Base-by-base conservation (phyloP, 1,284 basidiomycete genomes). In the Cryptococcus sp. region DNA sequence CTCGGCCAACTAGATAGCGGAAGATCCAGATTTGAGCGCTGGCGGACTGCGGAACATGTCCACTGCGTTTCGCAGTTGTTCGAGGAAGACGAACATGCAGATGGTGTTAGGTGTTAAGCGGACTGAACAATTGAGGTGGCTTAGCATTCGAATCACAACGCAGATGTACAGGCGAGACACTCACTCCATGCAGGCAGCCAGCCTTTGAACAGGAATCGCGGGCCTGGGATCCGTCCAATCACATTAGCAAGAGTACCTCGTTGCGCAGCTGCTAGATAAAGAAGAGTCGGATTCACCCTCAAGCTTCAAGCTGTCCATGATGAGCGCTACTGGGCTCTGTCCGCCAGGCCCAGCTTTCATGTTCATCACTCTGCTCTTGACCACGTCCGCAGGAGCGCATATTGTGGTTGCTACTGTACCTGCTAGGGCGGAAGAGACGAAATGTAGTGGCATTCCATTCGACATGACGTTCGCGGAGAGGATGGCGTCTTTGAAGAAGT, bases 361-460 rank as follows among this genome's bases (percentile, higher is more conserved):
- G 43, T 75, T 72, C 82, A 83, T 83, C 1, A 84, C 76, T 46
- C 82, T 69, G 19, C 76, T 76, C 64, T 82, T 82, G 66, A 84
- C 75, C 6, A 83, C 82, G 57, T 81, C 79, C 3, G 78, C 79
- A 3, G 79, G 80, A 2, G 78, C 75, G 61, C 78, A 81, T 13
- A 81, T 75, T 7, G 79, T 83, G 3, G 83, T 84, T 1, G 83
- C 83, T 7, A 83, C 80, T 3, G 82, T 82, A 1, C 83, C 83
- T 0, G 82, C 79, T 13, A 81, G 67, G 35, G 82, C 79, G 20
- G 79, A 81, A 0, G 82, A 80, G 11, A 74, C 63, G 52, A 81
- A 80, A 65, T 83, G 82, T 11, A 82, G 68, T 0, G 70, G 73
- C 35, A 82, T 75, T 3, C 82, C 82, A 55, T 83, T 80, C 3